A percentile compares a stretch with the other conserved stretches of the same genome.
Evolutionary conservation across 2,329 filamentous ascomycete genomes (phyloP).

Genomic region (Fusarium sterilihyphosum): DNA sequence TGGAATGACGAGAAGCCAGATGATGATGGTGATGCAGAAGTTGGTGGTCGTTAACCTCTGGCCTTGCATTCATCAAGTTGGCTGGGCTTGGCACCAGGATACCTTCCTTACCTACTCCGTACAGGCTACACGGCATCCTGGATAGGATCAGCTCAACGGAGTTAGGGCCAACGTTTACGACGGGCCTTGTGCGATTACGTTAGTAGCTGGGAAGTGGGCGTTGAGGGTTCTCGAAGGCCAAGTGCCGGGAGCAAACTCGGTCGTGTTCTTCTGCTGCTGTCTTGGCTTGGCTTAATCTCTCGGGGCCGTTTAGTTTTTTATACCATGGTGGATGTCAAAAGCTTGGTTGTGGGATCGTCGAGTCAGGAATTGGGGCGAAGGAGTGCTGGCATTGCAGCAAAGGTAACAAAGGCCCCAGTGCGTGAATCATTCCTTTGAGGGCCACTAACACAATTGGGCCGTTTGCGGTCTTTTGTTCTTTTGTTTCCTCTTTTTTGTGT

Average conservation of each 20-base stretch:
- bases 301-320: slow-evolving; percentile 11
- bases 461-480: slow-evolving; percentile 17
- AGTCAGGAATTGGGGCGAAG: slow-evolving; percentile 17
- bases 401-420: neutral
- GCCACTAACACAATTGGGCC: slow-evolving; percentile 16
- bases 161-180: neutral
- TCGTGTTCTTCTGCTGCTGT: neutral
- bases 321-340: slow-evolving; percentile 15
- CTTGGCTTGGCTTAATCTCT: slow-evolving; percentile 31
- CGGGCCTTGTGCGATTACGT: slow-evolving; percentile 13
- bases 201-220: neutral
- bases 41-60: slow-evolving; percentile 4
- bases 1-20: slow-evolving; percentile 22
- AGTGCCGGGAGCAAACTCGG: slow-evolving; percentile 16
- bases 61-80: slow-evolving; percentile 16
- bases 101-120: neutral
- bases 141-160: slow-evolving; percentile 4
- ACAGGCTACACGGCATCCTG: slow-evolving; percentile 7
- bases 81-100: slow-evolving; percentile 18
- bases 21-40: slow-evolving; percentile 7
- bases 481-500: slow-evolving; percentile 13
- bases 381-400: neutral
- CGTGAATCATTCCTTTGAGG: slow-evolving; percentile 11
- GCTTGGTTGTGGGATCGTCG: slow-evolving; percentile 21
- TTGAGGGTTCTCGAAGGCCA: slow-evolving; percentile 19